Evolutionary conservation across 2,329 filamentous ascomycete species (phyloP).

Genomic region (Cladorrhinum sp.): DNA sequence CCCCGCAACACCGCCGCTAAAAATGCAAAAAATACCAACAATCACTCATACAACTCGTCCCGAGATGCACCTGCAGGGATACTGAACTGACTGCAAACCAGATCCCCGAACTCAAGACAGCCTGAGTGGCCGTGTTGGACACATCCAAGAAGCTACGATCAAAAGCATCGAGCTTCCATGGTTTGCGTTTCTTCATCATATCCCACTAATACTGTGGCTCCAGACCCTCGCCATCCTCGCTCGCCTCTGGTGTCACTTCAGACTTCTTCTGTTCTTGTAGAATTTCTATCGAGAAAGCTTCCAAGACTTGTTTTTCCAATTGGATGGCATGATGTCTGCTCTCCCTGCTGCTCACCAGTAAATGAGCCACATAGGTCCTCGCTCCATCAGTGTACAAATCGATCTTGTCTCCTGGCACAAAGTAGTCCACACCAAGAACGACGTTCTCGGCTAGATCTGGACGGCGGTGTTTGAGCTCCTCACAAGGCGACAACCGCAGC

Average conservation of each 20-base stretch:
- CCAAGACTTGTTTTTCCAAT: constrained; percentile 22
- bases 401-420: constrained; percentile 19
- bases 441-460: constrained; percentile 22
- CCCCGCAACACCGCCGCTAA: too few species aligned
- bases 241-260: background rate
- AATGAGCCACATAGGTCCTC: constrained; percentile 24
- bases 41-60: too few species aligned
- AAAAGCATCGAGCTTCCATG: too few species aligned
- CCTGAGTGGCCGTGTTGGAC: too few species aligned
- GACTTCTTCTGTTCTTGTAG: background rate
- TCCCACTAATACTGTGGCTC: background rate
- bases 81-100: too few species aligned
- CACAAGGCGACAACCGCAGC: constrained; percentile 19
- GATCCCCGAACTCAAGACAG: too few species aligned
- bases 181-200: too few species aligned
- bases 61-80: too few species aligned
- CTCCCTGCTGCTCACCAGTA: constrained; percentile 22
- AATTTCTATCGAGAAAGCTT: constrained; percentile 11
- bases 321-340: constrained; percentile 23
- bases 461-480: constrained; percentile 21
- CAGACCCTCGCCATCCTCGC: background rate
- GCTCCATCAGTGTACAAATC: constrained; percentile 23
- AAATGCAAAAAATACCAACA: too few species aligned
- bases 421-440: constrained; percentile 24
- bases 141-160: too few species aligned